Base-by-base conservation (phyloP, 2,329 filamentous ascomycete species). In the Teratosphaeria viscida region DNA sequence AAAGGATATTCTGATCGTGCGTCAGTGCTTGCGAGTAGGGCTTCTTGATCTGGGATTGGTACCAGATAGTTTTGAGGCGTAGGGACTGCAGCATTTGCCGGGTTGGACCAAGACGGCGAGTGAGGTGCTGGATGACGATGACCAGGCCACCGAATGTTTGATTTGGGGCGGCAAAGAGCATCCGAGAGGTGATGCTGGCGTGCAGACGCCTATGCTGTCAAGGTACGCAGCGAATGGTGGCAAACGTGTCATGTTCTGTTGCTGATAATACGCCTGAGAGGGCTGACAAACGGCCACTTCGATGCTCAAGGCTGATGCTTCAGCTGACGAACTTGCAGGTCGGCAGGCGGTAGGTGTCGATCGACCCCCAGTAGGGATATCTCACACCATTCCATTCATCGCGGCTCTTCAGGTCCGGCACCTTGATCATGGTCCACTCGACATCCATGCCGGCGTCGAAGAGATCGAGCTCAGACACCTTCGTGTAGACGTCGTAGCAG, bases 401-500 rank as follows among this genome's bases (percentile, higher is more conserved):
- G 43, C 83, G 81, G 65, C 84, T 78, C 12, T 86, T 83, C 57
- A 96, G 75, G 59, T 83, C 84, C 16, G 90, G 85, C 14, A 97
- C 88, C 5, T 82, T 77, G 37, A 94, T 82, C 59, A 87, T 87
- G 57, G 86, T 82, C 91, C 91, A 97, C 57, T 92, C 88, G 1
- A 92, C 85, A 68, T 97, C 92, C 66, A 96, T 83, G 0, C 92
- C 92, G 10, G 90, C 90, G 66, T 97, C 92, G 63, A 87, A 84
- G 26, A 95, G 79, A 74, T 97, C 91, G 80, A 96, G 86, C 75
- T 97, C 92, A 1, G 90, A 87, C 2, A 97, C 90, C 72, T 89
- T 90, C 57, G 87, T 89, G 75, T 97, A 97, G 27, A 99, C 92
- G 76, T 97, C 94, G 74, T 97, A 97, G 75, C 90, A 96, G 62